A percentile compares a stretch with the other conserved stretches of the same genome.
Conservation (phyloP, 2,329 filamentous ascomycete genomes). For the Byssoonygena ceratinophila region DNA sequence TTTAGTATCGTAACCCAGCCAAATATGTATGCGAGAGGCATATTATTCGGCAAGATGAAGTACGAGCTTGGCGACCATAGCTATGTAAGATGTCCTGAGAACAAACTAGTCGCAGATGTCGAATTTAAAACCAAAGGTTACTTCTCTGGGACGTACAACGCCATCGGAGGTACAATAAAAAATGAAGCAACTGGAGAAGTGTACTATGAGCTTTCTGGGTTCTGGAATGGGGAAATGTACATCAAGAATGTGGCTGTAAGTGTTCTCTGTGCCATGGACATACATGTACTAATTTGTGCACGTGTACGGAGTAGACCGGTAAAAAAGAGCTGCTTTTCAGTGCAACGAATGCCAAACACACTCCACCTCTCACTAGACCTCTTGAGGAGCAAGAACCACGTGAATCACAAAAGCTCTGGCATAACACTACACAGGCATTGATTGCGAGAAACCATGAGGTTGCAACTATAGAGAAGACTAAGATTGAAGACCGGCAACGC, state of each 20-base stretch:
- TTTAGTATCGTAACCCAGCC: conserved; percentile 81
- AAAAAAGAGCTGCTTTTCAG: conserved; percentile 87
- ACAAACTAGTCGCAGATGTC: conserved; percentile 75
- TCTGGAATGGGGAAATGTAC: conserved; percentile 92
- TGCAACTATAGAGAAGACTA: conserved; percentile 92
- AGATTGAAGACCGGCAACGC: conserved; percentile 84
- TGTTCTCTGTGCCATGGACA: not conserved
- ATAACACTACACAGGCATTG: conserved; percentile 68
- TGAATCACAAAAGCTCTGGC: conserved; percentile 84
- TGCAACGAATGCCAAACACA: conserved; percentile 65
- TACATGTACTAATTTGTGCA: not conserved
- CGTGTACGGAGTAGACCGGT: conserved; percentile 64
- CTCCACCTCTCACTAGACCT: conserved; percentile 61
- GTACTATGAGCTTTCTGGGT: conserved; percentile 80
- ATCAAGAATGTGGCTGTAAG: conserved; percentile 71
- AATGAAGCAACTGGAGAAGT: conserved; percentile 76
- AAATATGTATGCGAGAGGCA: conserved; percentile 97
- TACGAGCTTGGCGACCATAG: conserved; percentile 97
- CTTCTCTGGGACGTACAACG: conserved; percentile 92
- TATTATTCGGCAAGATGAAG: conserved; percentile 98
- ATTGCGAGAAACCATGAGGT: conserved; percentile 74
- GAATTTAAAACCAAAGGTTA: conserved; percentile 99
- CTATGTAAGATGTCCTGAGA: conserved; percentile 80
- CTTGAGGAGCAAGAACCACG: conserved; percentile 77
- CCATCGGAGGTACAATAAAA: conserved; percentile 83